Evolutionary conservation across 2,329 filamentous ascomycete genomes (phyloP), one percentile per base, ranked within the genome.

Genomic region (Trichoderma cornu-damae): DNA sequence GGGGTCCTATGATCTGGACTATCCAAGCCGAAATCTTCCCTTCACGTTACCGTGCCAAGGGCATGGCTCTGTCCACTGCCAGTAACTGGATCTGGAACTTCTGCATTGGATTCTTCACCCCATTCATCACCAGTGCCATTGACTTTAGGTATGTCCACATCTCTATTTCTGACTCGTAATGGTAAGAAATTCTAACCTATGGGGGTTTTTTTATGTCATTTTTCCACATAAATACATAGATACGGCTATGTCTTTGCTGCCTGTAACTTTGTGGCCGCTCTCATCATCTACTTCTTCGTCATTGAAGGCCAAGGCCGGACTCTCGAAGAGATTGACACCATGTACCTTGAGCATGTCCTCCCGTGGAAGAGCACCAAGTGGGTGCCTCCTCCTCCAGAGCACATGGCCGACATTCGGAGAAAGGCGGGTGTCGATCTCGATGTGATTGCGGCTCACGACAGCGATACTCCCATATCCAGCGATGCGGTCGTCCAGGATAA

Each of bases 281-380:
- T 84, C 0, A 70, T 90, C 11, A 86, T 91, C 28, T 92, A 87
- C 75, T 88, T 92, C 72, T 90, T 90, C 69, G 80, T 91, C 52
- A 83, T 87, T 57, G 88, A 92, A 68, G 85, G 82, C 44, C 85
- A 88, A 66, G 88, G 86, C 52, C 81, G 87, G 5, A 85, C 83
- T 0, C 77, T 93, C 1, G 89, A 93, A 72, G 87, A 92, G 69
- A 87, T 93, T 56, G 89, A 93, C 65, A 86, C 84, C 47, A 88
- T 89, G 85, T 91, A 90, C 62, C 76, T 89, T 34, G 75, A 86
- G 49, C 74, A 74, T 24, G 84, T 89, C 16, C 81, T 75, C 62
- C 85, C 87, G 0, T 82, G 81, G 73, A 80, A 83, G 75, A 86
- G 82, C 63, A 68, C 74, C 44, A 73, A 78, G 60, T 88, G 80